Percentiles rank a stretch among this genome's conserved stretches.
Evolutionary conservation across 805 yeast genomes (phyloP).

Genomic region (Kregervanrija delftensis): DNA sequence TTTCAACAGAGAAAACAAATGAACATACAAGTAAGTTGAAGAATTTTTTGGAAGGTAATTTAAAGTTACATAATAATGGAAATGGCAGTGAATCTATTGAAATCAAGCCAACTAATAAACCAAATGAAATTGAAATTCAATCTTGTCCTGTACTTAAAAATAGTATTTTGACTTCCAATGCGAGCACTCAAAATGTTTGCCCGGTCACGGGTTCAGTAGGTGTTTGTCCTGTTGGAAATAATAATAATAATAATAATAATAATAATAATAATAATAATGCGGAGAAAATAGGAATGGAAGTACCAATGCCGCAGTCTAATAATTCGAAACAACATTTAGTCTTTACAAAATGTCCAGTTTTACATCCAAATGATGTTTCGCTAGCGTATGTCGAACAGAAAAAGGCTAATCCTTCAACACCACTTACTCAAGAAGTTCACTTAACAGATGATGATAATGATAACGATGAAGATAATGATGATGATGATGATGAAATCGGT

Average conservation of each 20-base stretch:
- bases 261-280: not conserved
- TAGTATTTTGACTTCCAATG: not conserved
- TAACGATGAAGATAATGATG: conserved; percentile 8
- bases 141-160: not conserved
- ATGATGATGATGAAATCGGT: conserved; percentile 20
- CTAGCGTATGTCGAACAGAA: conserved; percentile 1
- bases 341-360: conserved; percentile 23
- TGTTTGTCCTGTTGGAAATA: conserved; percentile 17
- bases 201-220: conserved; percentile 21
- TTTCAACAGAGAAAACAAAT: conserved; percentile 19
- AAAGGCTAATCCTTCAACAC: conserved; percentile 1
- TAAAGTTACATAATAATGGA: conserved; percentile 6
- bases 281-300: not conserved
- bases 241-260: not conserved
- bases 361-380: conserved; percentile 19
- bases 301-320: not conserved
- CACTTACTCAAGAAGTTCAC: not conserved
- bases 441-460: conserved; percentile 3
- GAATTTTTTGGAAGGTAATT: conserved; percentile 24
- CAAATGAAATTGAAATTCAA: conserved; percentile 5
- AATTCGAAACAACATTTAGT: conserved; percentile 3
- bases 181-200: conserved; percentile 6
- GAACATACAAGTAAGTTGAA: conserved; percentile 28
- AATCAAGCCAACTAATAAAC: not conserved
- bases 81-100: conserved; percentile 4